These are phyloP conservation scores for Fusarium irregulare DNA, from an alignment of 2,329 filamentous ascomycete genomes.

Conservation along the genomic window DNA sequence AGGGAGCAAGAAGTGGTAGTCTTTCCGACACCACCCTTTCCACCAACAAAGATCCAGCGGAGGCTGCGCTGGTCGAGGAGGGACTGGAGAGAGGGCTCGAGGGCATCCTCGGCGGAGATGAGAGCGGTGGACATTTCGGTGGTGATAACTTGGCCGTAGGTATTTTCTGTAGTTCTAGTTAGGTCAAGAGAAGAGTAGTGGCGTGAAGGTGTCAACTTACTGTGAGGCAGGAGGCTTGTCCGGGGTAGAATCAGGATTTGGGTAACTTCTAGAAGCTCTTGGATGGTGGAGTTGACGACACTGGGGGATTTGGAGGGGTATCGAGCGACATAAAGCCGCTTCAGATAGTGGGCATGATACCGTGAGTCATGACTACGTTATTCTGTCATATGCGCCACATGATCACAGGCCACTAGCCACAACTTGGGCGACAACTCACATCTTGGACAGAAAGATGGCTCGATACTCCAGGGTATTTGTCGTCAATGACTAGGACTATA, in stretches of 20 bases:
- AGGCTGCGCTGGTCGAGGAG: slow-evolving; percentile 95
- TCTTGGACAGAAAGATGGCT: background rate
- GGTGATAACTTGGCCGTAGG: background rate
- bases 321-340: slow-evolving; percentile 19
- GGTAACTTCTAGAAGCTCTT: slow-evolving; percentile 45
- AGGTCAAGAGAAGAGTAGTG: background rate
- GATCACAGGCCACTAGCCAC: slow-evolving; percentile 10
- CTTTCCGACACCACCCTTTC: slow-evolving; percentile 98
- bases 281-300: slow-evolving; percentile 38
- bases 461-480: background rate
- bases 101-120: slow-evolving; percentile 70
- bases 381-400: slow-evolving; percentile 29
- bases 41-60: slow-evolving; percentile 98
- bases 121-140: slow-evolving; percentile 55
- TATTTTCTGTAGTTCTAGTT: background rate
- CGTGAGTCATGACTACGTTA: slow-evolving; percentile 3
- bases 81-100: slow-evolving; percentile 93
- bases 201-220: background rate
- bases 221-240: slow-evolving; percentile 10
- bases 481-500: background rate
- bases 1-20: slow-evolving; percentile 99
- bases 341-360: accelerated
- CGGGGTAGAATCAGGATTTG: slow-evolving; percentile 29
- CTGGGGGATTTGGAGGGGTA: slow-evolving; percentile 37
- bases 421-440: background rate